phyloP scores from a whole-genome alignment of 2,329 filamentous ascomycete genomes.

The Seiridium cupressi region DNA sequence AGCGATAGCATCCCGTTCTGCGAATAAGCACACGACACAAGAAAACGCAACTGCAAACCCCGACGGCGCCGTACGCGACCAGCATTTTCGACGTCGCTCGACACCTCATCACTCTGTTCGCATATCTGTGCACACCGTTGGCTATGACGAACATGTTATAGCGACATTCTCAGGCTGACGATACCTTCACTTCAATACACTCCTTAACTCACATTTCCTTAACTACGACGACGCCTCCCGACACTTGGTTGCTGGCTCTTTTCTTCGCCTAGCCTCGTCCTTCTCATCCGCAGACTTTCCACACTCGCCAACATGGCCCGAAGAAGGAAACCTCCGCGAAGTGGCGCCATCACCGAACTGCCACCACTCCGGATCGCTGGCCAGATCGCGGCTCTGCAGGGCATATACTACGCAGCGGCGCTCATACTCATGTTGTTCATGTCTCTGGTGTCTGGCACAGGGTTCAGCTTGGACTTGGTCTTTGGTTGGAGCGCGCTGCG shows the following conservation, averaged over 20 bases:
- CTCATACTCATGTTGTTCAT: slow-evolving; percentile 57
- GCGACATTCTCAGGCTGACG: not conserved
- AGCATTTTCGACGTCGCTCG: not conserved
- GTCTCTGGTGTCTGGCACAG: slow-evolving; percentile 54
- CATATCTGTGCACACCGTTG: not conserved
- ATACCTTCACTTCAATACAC: slow-evolving; percentile 8
- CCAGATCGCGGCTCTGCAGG: slow-evolving; percentile 58
- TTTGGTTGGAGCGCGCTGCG: slow-evolving; percentile 59
- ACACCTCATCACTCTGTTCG: too few species aligned
- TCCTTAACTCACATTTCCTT: not conserved
- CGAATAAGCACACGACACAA: not conserved
- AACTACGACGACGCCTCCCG: not conserved
- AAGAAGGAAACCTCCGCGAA: slow-evolving; percentile 55
- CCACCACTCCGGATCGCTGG: slow-evolving; percentile 57
- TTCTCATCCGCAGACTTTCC: not conserved
- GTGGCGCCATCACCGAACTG: slow-evolving; percentile 60
- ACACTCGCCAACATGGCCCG: slow-evolving; percentile 39
- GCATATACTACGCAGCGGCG: slow-evolving; percentile 51
- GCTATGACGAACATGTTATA: slow-evolving; percentile 5
- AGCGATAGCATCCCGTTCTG: not conserved
- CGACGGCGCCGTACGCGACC: not conserved
- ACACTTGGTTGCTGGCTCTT: not conserved
- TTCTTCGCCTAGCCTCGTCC: not conserved
- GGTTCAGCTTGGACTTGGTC: slow-evolving; percentile 52
- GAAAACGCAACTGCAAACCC: not conserved